These are phyloP conservation scores for Sphaerulina vaccinii DNA, from an alignment of 2,329 filamentous ascomycete genomes.

Conservation along the genomic window DNA sequence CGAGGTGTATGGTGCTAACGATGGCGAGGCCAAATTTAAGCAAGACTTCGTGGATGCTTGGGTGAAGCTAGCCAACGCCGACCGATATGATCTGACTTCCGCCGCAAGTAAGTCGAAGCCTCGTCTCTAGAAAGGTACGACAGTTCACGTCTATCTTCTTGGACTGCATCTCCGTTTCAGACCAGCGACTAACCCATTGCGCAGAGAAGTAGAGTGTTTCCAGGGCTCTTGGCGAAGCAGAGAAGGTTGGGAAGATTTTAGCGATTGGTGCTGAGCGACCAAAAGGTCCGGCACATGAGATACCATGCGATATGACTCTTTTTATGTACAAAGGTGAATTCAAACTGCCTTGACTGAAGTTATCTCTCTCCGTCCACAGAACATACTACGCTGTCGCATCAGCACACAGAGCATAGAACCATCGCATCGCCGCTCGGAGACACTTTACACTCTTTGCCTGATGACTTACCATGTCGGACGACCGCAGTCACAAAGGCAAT, in stretches of 20 bases:
- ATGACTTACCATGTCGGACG: too few relatives aligned
- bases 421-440: too few relatives aligned
- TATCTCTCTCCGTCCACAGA: too few relatives aligned
- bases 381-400: too few relatives aligned
- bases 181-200: background rate
- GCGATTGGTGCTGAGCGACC: background rate
- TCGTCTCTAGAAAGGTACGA: constrained; percentile 8
- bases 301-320: constrained; percentile 1
- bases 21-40: constrained; percentile 63
- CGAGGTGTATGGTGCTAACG: constrained; percentile 66
- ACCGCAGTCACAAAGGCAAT: too few relatives aligned
- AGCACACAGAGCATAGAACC: too few relatives aligned
- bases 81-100: constrained; percentile 61
- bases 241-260: background rate
- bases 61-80: constrained; percentile 72
- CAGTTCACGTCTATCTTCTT: background rate
- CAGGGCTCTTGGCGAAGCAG: background rate
- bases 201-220: background rate
- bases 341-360: too few relatives aligned
- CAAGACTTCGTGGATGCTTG: constrained; percentile 70
- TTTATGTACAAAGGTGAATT: background rate
- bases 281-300: background rate
- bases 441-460: too few relatives aligned
- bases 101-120: constrained; percentile 21
- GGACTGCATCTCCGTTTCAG: background rate